A percentile compares a stretch with the other conserved stretches of the same genome.
phyloP scores from a whole-genome alignment of 352 stramenopile species.

The Hyphochytrium catenoides region DNA sequence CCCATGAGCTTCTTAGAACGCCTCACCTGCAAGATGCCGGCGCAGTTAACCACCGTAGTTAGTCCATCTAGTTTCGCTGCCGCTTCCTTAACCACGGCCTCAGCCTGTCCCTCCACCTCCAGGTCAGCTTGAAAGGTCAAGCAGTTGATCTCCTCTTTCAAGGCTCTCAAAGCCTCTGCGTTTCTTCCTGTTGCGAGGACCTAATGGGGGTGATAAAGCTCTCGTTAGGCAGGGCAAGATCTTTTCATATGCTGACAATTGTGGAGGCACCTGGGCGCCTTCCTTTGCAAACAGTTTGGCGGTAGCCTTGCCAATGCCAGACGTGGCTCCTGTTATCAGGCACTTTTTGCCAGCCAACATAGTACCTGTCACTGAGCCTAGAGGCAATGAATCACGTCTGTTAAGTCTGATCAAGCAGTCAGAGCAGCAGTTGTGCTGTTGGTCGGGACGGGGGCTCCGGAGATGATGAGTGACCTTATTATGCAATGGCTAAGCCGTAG shows the following conservation, averaged over 20 bases:
- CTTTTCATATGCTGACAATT: no score
- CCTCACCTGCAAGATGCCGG: slow-evolving; percentile 15
- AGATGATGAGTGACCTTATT: no score
- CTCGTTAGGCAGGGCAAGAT: no score
- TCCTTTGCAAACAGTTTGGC: slow-evolving; percentile 12
- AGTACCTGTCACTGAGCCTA: no score
- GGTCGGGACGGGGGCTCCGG: no score
- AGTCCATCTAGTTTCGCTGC: slow-evolving; percentile 12
- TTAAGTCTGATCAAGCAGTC: no score
- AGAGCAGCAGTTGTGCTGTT: no score
- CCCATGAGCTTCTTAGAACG: no score
- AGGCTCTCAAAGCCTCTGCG: slow-evolving; percentile 7
- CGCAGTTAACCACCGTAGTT: slow-evolving; percentile 18
- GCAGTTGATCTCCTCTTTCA: slow-evolving; percentile 9
- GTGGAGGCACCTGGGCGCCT: slow-evolving; percentile 16
- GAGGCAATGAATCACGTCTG: no score
- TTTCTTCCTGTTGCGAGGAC: slow-evolving; percentile 15
- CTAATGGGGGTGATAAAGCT: no score
- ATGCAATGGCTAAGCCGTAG: no score
- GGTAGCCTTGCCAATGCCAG: slow-evolving; percentile 17
- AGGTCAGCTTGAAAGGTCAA: slow-evolving; percentile 15
- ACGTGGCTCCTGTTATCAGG: slow-evolving; percentile 20
- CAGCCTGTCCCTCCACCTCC: slow-evolving; percentile 8
- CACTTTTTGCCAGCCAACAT: slow-evolving; percentile 34
- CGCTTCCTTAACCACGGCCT: slow-evolving; percentile 11